Base-by-base conservation (phyloP, 495 filamentous ascomycete genomes). In the Aspergillus baeticus region DNA sequence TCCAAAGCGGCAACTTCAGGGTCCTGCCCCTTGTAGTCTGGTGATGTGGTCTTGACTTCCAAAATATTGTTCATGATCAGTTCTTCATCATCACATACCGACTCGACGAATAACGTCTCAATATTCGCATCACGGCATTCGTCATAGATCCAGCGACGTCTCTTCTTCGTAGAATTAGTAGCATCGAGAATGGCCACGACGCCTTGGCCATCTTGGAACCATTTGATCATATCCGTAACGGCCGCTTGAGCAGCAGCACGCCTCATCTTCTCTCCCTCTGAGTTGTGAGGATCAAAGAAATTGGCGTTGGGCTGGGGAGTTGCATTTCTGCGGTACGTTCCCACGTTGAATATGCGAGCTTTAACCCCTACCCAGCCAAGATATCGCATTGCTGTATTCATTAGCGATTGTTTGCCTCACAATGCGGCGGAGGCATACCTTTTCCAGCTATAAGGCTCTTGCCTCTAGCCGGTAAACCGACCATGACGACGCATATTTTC, bases 401-500 rank as follows among this genome's bases (percentile, higher is more conserved):
- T 3, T 18, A 13, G 51, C 11, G 35, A 34, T 63, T 39, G 55
- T 48, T 59, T 23, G 20, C 0, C 17, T 14, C 2, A 17, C 29
- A 10, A 10, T 2, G 22, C 14, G 20, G 45, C 35, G 18, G 5
- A 11, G 48, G 66, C 77, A 62, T 78, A 96, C 94, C 92, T 79
- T 96, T 97, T 64, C 94, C 90, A 34, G 94, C 93, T 65, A 98
- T 98, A 63, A 96, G 86, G 72, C 89, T 94, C 80, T 98, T 98
- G 65, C 94, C 94, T 50, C 94, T 81, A 53, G 94, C 94, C 37
- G 94, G 94, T 57, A 98, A 78, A 38, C 94, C 94, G 44, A 98
- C 94, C 94, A 98, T 97, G 51, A 98, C 89, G n/a, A 98, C 92
- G 64, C 92, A 96, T 70, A 98, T 96, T 66, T 87, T 88, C 29